Percentiles rank a stretch among this genome's conserved stretches.
These are phyloP conservation scores for Aciculoconidium aculeatum DNA, from an alignment of 805 yeast genomes.

Conservation along the genomic window DNA sequence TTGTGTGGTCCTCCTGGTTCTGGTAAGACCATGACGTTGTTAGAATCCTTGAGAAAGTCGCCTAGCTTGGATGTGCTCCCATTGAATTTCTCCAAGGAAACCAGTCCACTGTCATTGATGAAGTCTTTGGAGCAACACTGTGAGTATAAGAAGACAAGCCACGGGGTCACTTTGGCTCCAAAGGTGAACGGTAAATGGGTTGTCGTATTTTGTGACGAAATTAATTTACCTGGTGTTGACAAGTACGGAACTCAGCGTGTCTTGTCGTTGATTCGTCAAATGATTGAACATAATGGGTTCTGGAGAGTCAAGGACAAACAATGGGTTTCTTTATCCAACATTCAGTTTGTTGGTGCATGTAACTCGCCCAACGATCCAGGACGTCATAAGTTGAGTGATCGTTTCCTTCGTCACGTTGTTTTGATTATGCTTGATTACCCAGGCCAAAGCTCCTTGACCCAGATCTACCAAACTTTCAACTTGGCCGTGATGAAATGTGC, in stretches of 20 bases:
- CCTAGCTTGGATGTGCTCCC: conserved; percentile 56
- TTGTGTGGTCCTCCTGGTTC: conserved; percentile 97
- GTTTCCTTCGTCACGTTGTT: conserved; percentile 64
- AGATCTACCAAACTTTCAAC: conserved; percentile 61
- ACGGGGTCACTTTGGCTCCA: conserved; percentile 56
- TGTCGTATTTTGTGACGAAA: conserved; percentile 87
- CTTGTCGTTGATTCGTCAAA: conserved; percentile 65
- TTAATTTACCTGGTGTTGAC: conserved; percentile 74
- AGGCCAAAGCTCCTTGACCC: conserved; percentile 49
- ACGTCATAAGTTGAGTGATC: conserved; percentile 46
- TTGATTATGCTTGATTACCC: conserved; percentile 80
- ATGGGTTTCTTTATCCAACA: conserved; percentile 61
- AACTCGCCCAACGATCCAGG: conserved; percentile 85
- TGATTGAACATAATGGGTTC: conserved; percentile 70
- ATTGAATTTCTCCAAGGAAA: conserved; percentile 78
- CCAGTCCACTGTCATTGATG: conserved; percentile 56
- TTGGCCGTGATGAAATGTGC: conserved; percentile 50
- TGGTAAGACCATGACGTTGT: conserved; percentile 89
- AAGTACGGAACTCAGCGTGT: conserved; percentile 68
- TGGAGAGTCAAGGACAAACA: conserved; percentile 55
- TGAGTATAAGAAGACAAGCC: conserved; percentile 44
- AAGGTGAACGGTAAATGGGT: conserved; percentile 58
- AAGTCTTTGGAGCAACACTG: conserved; percentile 71
- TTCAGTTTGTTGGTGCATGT: conserved; percentile 93
- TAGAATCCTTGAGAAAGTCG: conserved; percentile 57